phyloP scores from a whole-genome alignment of 768 basidiomycete genomes.

The Lentinus tigrinus region DNA sequence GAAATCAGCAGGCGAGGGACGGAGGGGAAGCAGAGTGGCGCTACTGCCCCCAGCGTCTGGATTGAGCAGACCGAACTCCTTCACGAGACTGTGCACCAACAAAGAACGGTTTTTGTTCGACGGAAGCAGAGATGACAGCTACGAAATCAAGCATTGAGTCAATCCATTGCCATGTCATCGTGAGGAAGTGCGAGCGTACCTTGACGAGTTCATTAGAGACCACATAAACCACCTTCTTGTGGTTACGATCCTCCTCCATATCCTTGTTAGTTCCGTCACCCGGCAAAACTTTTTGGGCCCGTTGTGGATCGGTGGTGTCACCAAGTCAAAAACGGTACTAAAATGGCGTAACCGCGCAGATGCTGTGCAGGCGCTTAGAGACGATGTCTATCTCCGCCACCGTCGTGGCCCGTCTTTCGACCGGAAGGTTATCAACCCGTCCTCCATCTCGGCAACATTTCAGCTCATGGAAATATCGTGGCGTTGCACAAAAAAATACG shows the following conservation, averaged over 20 bases:
- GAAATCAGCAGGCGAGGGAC: conserved; percentile 51
- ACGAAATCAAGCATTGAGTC: neutral
- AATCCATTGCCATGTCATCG: neutral
- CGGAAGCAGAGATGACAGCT: conserved; percentile 59
- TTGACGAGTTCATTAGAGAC: conserved; percentile 59
- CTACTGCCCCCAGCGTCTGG: conserved; percentile 16
- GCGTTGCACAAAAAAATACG: no score
- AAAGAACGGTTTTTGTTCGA: conserved; percentile 67
- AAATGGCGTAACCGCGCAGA: no score
- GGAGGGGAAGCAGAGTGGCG: conserved; percentile 39
- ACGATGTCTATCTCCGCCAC: no score
- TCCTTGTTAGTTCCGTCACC: no score
- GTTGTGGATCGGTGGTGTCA: no score
- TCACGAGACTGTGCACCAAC: conserved; percentile 63
- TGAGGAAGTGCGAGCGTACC: conserved; percentile 28
- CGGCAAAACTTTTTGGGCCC: no score
- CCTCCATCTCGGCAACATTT: no score
- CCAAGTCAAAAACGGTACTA: no score
- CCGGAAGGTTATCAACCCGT: no score
- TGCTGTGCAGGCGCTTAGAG: no score
- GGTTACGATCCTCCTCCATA: neutral
- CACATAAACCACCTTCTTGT: conserved; percentile 36
- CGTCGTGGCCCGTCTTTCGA: no score
- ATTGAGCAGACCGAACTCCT: conserved; percentile 48
- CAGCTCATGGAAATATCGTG: no score